Conservation (phyloP, 352 stramenopile genomes). For the Phytopythium oedochilum region DNA sequence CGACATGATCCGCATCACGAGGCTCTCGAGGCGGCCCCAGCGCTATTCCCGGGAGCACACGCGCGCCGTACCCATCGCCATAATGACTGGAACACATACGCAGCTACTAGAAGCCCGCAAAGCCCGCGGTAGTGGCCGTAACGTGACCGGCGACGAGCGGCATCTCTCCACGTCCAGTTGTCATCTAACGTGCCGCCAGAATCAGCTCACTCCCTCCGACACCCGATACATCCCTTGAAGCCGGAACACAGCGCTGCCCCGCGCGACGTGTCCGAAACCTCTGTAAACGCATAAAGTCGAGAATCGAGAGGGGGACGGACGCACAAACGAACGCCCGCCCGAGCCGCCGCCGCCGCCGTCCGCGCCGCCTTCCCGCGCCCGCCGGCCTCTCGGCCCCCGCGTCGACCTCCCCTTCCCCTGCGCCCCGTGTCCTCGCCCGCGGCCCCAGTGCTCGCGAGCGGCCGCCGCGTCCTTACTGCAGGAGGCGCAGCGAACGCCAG, state of each 20-base stretch:
- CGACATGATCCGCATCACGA: not conserved
- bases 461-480: not conserved
- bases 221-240: constrained; percentile 1
- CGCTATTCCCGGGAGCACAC: no score
- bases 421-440: not conserved
- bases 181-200: no score
- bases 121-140: no score
- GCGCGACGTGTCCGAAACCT: not conserved
- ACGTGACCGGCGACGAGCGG: no score
- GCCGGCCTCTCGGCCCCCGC: not conserved
- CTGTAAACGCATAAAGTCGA: not conserved
- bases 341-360: not conserved
- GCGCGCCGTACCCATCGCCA: no score
- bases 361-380: not conserved
- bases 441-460: not conserved
- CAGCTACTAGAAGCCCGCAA: no score
- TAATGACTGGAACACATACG: no score
- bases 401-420: not conserved
- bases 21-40: no score
- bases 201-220: no score
- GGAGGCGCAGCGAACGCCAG: not conserved
- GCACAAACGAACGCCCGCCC: not conserved
- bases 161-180: no score
- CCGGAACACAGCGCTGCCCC: not conserved
- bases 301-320: not conserved